phyloP scores from a whole-genome alignment of 2,329 filamentous ascomycete species.

The Apiospora sp. region DNA sequence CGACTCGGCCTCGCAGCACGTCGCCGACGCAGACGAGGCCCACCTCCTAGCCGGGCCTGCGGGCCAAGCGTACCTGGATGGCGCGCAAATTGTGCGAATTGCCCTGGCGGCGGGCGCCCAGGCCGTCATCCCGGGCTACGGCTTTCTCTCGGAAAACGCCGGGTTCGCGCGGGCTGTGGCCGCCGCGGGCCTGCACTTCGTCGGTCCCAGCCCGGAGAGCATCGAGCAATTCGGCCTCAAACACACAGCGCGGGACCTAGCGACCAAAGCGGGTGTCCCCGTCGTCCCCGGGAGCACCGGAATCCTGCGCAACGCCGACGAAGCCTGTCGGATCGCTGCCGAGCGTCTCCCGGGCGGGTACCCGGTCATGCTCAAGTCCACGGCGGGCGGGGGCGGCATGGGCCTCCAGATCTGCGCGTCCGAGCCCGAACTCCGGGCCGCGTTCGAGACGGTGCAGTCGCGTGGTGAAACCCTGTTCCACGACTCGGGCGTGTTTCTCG shows the following conservation, averaged over 20 bases:
- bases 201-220: constrained; percentile 13
- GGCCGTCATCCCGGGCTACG: constrained; percentile 27
- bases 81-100: constrained; percentile 23
- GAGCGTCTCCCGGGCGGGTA: constrained; percentile 39
- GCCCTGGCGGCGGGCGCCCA: constrained; percentile 12
- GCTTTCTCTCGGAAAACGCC: constrained; percentile 27
- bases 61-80: constrained; percentile 23
- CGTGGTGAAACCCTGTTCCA: constrained; percentile 66
- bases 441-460: constrained; percentile 62
- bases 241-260: constrained; percentile 46
- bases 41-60: constrained; percentile 27
- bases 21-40: constrained; percentile 28
- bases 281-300: constrained; percentile 43
- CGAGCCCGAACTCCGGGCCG: constrained; percentile 58
- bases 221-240: constrained; percentile 45
- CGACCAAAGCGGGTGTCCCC: constrained; percentile 34
- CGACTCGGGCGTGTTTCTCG: constrained; percentile 68
- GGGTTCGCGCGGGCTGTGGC: constrained; percentile 5
- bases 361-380: constrained; percentile 65
- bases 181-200: constrained; percentile 18
- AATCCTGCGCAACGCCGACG: constrained; percentile 39
- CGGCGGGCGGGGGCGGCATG: constrained; percentile 70
- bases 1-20: constrained; percentile 29
- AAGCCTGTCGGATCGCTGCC: constrained; percentile 58
- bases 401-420: constrained; percentile 64